Percentiles rank a stretch among this genome's conserved stretches.
phyloP scores from a whole-genome alignment of 2,329 filamentous ascomycete species.

The Penicillium capsulatum region DNA sequence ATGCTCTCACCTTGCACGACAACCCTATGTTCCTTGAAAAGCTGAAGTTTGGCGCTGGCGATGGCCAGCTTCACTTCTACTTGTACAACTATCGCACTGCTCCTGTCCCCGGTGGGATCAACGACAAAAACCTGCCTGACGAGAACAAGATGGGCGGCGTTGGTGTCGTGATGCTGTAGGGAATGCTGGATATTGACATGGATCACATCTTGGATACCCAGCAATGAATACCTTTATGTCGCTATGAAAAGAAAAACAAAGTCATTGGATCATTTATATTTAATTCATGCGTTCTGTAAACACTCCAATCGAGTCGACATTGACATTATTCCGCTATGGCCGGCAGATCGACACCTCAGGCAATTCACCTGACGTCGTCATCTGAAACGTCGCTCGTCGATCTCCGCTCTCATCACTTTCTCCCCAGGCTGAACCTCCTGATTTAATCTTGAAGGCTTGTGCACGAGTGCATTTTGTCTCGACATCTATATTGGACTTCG shows the following conservation, averaged over 20 bases:
- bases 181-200: conserved; percentile 6
- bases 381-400: conserved; percentile 13
- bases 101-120: conserved; percentile 78
- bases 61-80: conserved; percentile 95
- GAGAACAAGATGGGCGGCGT: conserved; percentile 76
- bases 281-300: too few species aligned
- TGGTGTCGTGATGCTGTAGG: conserved; percentile 76
- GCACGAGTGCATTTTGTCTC: neutral
- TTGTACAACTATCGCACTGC: conserved; percentile 93
- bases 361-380: conserved; percentile 16
- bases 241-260: conserved; percentile 3
- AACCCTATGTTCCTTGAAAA: conserved; percentile 90
- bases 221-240: conserved; percentile 13
- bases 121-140: conserved; percentile 73
- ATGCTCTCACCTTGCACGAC: conserved; percentile 87
- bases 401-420: conserved; percentile 5
- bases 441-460: neutral
- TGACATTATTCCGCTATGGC: too few species aligned
- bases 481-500: too few species aligned
- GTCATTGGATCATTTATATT: too few species aligned
- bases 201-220: conserved; percentile 12
- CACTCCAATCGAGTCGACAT: too few species aligned
- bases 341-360: conserved; percentile 13
- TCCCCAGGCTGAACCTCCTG: neutral
- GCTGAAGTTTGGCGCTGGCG: conserved; percentile 90